Evolutionary conservation across 2,329 filamentous ascomycete genomes (phyloP).

Genomic region (Fusarium sp.): DNA sequence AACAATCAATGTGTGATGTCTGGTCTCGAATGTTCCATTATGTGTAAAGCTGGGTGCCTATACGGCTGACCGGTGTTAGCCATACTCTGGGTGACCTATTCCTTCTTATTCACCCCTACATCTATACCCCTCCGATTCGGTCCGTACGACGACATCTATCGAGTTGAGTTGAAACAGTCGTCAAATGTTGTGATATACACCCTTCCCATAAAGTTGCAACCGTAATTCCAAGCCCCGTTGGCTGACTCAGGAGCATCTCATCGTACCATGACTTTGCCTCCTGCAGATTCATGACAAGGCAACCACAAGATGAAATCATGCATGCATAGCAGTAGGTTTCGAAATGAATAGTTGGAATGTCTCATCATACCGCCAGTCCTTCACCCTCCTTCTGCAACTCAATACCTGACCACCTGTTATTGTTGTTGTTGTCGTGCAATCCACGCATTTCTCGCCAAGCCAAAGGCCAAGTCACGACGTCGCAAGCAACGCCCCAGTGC

Average conservation of each 20-base stretch:
- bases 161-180: constrained; percentile 32
- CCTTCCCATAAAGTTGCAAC: constrained; percentile 27
- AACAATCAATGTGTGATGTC: neutral
- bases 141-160: constrained; percentile 28
- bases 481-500: constrained; percentile 30
- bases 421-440: constrained; percentile 24
- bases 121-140: constrained; percentile 26
- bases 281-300: constrained; percentile 23
- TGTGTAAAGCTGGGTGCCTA: constrained; percentile 36
- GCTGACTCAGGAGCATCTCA: constrained; percentile 24
- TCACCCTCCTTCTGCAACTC: constrained; percentile 16
- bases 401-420: constrained; percentile 5
- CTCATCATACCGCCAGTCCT: constrained; percentile 20
- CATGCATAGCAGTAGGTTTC: constrained; percentile 28
- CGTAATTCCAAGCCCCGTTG: constrained; percentile 28
- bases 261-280: constrained; percentile 33
- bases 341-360: constrained; percentile 27
- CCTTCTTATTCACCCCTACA: constrained; percentile 21
- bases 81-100: constrained; percentile 22
- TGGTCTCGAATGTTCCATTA: constrained; percentile 38
- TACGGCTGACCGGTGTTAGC: constrained; percentile 24
- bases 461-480: constrained; percentile 18
- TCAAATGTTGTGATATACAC: constrained; percentile 39
- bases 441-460: constrained; percentile 27
- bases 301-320: constrained; percentile 23